These are phyloP conservation scores for Blastobotrys persicus DNA, from an alignment of 1,139 yeast genomes.

Conservation along the genomic window DNA sequence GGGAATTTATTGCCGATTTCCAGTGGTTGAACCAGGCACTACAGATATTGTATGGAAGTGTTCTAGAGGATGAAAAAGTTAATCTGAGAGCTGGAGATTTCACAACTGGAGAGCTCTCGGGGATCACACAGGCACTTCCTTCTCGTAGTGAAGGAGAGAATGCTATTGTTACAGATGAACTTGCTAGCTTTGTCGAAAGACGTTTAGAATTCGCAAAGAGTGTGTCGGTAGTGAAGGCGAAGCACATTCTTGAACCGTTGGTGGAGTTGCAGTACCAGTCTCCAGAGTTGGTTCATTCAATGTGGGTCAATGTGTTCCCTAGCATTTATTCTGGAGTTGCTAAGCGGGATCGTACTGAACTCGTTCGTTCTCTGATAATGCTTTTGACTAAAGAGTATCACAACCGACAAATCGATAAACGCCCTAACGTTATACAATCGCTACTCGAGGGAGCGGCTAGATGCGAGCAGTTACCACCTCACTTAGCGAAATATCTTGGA, in stretches of 20 bases:
- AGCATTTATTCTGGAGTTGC: slow-evolving; percentile 71
- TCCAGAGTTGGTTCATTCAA: slow-evolving; percentile 72
- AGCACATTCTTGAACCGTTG: slow-evolving; percentile 65
- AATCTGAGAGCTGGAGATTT: slow-evolving; percentile 50
- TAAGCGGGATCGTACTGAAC: slow-evolving; percentile 76
- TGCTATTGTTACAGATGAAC: slow-evolving; percentile 21
- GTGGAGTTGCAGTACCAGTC: slow-evolving; percentile 81
- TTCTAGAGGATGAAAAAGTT: slow-evolving; percentile 52
- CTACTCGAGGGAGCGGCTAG: slow-evolving; percentile 69
- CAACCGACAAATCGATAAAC: slow-evolving; percentile 77
- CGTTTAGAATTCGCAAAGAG: slow-evolving; percentile 53
- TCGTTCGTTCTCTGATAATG: slow-evolving; percentile 73
- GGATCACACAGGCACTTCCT: slow-evolving; percentile 18
- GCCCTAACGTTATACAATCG: slow-evolving; percentile 86
- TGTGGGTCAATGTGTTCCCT: slow-evolving; percentile 87
- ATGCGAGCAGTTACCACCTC: slow-evolving; percentile 84
- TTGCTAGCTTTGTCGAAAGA: slow-evolving; percentile 44
- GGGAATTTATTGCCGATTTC: slow-evolving; percentile 93
- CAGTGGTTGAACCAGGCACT: slow-evolving; percentile 95
- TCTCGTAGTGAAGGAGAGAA: slow-evolving; percentile 6
- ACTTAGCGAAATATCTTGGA: slow-evolving; percentile 84
- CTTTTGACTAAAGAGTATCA: slow-evolving; percentile 89
- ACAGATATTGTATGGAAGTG: slow-evolving; percentile 78
- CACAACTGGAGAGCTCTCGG: slow-evolving; percentile 44
- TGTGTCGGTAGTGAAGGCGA: slow-evolving; percentile 50